These are phyloP conservation scores for Coemansia sp. DNA, from an alignment of 192 early-diverging fungal species.

Conservation along the genomic window DNA sequence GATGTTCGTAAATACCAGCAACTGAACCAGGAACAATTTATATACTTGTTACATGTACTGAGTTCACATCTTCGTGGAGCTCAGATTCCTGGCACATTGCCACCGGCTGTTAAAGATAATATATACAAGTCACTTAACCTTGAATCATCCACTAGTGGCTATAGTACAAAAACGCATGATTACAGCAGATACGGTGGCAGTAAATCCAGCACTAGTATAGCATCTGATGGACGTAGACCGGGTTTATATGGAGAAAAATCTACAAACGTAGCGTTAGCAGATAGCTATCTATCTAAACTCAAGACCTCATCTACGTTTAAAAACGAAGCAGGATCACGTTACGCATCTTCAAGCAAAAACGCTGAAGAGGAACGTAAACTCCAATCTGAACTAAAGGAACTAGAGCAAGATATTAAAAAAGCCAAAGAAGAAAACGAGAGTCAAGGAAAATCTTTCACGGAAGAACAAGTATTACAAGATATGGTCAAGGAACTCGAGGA, in stretches of 20 bases:
- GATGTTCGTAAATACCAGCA: conserved; percentile 52
- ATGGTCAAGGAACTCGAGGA: conserved; percentile 30
- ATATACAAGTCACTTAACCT: conserved; percentile 48
- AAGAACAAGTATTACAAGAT: no score
- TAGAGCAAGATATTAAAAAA: conserved; percentile 29
- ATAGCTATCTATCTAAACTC: conserved; percentile 51
- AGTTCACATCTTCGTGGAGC: conserved; percentile 19
- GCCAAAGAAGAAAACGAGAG: conserved; percentile 15
- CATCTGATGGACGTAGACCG: conserved; percentile 14
- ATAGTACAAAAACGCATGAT: conserved; percentile 8
- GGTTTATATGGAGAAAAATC: conserved; percentile 52
- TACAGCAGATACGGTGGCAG: conserved; percentile 24
- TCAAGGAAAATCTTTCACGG: no score
- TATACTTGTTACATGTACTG: conserved; percentile 45
- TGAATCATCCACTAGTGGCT: conserved; percentile 6
- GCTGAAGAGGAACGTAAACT: conserved; percentile 43
- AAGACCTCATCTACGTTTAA: conserved; percentile 47
- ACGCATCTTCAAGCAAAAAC: conserved; percentile 42
- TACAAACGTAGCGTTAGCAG: conserved; percentile 46
- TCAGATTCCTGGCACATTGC: conserved; percentile 27
- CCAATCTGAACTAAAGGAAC: conserved; percentile 34
- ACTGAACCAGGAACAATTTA: conserved; percentile 53
- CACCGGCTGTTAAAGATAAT: conserved; percentile 41
- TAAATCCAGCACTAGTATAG: no score
- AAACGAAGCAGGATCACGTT: conserved; percentile 39